phyloP scores from a whole-genome alignment of 2,329 filamentous ascomycete species.

The Zasmidium citrigriseum region DNA sequence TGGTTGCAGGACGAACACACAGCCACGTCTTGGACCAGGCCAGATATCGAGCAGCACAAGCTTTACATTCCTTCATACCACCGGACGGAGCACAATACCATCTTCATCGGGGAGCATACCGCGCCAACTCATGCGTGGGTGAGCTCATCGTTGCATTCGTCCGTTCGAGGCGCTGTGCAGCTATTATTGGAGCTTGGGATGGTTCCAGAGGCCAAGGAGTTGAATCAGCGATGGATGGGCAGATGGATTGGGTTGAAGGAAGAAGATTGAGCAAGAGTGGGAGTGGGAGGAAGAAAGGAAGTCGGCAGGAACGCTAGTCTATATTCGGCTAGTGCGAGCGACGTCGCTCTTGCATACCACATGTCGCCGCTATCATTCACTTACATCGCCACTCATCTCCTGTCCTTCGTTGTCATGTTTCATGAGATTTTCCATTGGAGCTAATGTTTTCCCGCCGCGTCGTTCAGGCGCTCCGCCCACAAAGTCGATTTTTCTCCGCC shows the following conservation, averaged over 20 bases:
- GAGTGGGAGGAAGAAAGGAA: no score
- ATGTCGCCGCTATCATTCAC: background rate
- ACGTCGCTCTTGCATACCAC: background rate
- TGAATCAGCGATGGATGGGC: slow-evolving; percentile 66
- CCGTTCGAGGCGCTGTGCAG: slow-evolving; percentile 63
- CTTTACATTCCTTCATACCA: slow-evolving; percentile 70
- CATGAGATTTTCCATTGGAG: background rate
- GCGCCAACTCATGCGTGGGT: slow-evolving; percentile 71
- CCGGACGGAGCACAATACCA: slow-evolving; percentile 64
- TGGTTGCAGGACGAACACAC: slow-evolving; percentile 18
- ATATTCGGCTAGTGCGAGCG: no score
- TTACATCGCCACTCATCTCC: background rate
- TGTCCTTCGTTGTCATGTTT: background rate
- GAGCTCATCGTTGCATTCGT: slow-evolving; percentile 64
- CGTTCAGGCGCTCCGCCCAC: background rate
- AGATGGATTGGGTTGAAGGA: slow-evolving; percentile 54
- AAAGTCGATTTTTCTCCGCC: slow-evolving; percentile 45
- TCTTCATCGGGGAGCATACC: slow-evolving; percentile 64
- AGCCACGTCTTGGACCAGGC: slow-evolving; percentile 51
- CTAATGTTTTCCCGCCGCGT: slow-evolving; percentile 7
- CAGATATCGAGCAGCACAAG: slow-evolving; percentile 64
- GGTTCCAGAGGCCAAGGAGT: slow-evolving; percentile 66
- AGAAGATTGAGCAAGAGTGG: no score
- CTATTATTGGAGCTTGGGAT: slow-evolving; percentile 62
- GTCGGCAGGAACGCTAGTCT: no score